Conservation (phyloP, 345 rosid genomes). For the Hibiscus tridactylites region DNA sequence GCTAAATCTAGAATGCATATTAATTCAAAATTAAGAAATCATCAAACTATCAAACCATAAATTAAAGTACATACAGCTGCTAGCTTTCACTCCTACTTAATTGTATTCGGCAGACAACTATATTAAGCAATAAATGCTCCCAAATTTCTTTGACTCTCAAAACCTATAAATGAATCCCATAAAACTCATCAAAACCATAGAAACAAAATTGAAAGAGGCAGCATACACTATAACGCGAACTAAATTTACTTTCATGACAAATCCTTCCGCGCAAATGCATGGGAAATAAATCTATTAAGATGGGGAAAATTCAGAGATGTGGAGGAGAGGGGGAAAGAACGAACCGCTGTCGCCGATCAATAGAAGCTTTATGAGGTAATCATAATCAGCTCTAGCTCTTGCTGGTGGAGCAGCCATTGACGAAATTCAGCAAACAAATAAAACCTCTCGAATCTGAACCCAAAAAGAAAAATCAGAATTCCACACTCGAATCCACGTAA, state of each 20-base stretch:
- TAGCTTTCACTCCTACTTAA: neutral
- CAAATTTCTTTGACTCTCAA: neutral
- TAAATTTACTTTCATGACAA: no score
- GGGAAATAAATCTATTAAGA: neutral
- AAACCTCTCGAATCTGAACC: neutral
- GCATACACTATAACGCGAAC: no score
- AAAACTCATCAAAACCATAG: no score
- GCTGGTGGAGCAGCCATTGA: slow-evolving; percentile 70
- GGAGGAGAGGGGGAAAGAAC: neutral
- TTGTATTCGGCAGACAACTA: neutral
- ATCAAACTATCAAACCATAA: neutral
- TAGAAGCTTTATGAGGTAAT: slow-evolving; percentile 61
- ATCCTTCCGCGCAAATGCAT: no score
- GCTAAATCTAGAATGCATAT: neutral
- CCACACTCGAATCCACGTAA: no score
- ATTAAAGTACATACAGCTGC: neutral
- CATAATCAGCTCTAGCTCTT: slow-evolving; percentile 77
- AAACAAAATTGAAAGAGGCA: neutral
- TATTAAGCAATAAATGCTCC: slow-evolving; percentile 3
- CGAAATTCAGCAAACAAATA: neutral
- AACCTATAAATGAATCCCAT: neutral
- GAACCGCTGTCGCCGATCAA: slow-evolving; percentile 44
- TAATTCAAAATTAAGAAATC: neutral
- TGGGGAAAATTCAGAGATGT: neutral
- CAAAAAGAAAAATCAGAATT: neutral